Base-by-base conservation (phyloP, 164 flowering plant species). In the Stephania yunnanensis region DNA sequence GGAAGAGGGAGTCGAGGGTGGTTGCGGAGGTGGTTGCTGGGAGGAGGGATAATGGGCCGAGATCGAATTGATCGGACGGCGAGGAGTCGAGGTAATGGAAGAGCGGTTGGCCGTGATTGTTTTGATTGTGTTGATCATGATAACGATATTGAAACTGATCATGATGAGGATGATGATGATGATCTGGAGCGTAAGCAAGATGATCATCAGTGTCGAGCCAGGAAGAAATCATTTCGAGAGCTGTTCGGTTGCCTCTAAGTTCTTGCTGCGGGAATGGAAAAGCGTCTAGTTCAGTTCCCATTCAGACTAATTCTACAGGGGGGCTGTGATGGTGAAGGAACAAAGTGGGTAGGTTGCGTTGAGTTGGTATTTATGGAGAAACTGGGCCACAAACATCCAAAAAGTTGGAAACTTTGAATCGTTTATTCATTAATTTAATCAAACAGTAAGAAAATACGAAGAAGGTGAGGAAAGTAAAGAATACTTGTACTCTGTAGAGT, bases 191-290 rank as follows among this genome's bases (percentile, higher is more conserved):
- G 46, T 46, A 63, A 13, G 31, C 20, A 36, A 4, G 42, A 36
- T 36, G 42, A 42, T 64, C 70, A 46, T 74, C 76, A 22, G 48
- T 7, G 48, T 74, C 76, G 8, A 74, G 58, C 76, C 76, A 74
- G 7, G 71, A 74, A 64, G 76, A 74, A 5, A 74, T 67, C 8
- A 68, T 74, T 12, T 66, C 76, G 66, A 50, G 55, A 15, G 12
- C 12, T 50, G 42, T 36, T 68, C 76, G 85, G n/a, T 6, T 25
- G 29, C 11, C 42, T 67, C 45, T 65, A 8, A 30, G 70, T 67
- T 67, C 70, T 67, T 67, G 42, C 42, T 36, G 42, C 2, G 42
- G 70, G 17, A 67, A 29, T 3, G 70, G 70, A 15, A 25, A 67
- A 67, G 5, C 70, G 17, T 30, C 44, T 9, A 67, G 29, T 67